Percentiles rank a stretch among this genome's conserved stretches.
Evolutionary conservation across 2,329 filamentous ascomycete species (phyloP).

Genomic region (Epichloe uncinata): DNA sequence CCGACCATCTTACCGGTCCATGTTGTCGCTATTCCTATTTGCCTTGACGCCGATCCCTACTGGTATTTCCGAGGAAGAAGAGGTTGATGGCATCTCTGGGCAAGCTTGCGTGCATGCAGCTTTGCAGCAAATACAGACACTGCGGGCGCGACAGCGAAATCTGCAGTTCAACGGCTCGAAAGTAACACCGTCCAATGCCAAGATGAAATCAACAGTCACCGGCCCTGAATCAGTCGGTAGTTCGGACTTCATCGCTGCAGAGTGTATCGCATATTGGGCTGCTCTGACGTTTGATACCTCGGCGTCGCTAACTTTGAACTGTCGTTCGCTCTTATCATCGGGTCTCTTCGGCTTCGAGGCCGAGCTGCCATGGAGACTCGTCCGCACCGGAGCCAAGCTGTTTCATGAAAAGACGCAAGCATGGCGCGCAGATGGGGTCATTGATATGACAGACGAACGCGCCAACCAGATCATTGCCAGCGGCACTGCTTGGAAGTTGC

Average conservation of each 20-base stretch:
- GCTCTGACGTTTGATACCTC: constrained; percentile 29
- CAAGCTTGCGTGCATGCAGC: constrained; percentile 27
- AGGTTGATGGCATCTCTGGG: constrained; percentile 25
- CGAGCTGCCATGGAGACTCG: constrained; percentile 17
- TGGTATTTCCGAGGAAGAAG: constrained; percentile 27
- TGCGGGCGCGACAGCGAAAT: constrained; percentile 25
- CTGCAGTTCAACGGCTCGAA: constrained; percentile 27
- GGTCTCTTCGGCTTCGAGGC: constrained; percentile 21
- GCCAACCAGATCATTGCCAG: constrained; percentile 19
- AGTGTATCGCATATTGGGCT: constrained; percentile 28
- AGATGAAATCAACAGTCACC: constrained; percentile 10
- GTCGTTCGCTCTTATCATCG: constrained; percentile 24
- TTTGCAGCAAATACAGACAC: constrained; percentile 25
- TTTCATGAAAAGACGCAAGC: constrained; percentile 15
- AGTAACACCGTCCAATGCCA: constrained; percentile 16
- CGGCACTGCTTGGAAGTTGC: constrained; percentile 16
- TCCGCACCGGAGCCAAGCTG: constrained; percentile 16
- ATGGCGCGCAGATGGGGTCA: constrained; percentile 13
- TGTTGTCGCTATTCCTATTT: constrained; percentile 26
- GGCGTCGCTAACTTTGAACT: constrained; percentile 26
- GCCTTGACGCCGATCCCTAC: constrained; percentile 26
- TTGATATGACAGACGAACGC: constrained; percentile 18
- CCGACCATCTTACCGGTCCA: constrained; percentile 26
- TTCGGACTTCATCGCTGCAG: constrained; percentile 21
- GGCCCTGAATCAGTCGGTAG: constrained; percentile 16